These are phyloP conservation scores for Cercospora nicotianae DNA, from an alignment of 2,329 filamentous ascomycete species.

Conservation along the genomic window DNA sequence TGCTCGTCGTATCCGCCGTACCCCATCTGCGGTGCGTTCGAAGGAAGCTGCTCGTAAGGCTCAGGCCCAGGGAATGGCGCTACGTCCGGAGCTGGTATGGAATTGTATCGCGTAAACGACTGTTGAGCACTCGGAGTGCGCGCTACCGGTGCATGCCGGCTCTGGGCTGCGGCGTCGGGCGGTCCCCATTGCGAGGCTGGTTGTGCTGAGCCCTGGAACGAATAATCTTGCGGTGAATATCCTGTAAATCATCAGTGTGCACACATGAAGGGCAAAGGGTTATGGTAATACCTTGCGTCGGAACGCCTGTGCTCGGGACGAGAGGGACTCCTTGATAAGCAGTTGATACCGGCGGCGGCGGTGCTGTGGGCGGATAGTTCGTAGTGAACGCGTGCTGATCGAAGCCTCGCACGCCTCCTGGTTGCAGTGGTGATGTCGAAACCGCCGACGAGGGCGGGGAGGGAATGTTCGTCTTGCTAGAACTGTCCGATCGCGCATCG, in stretches of 20 bases:
- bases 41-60: constrained; percentile 7
- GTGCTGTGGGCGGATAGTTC: background rate
- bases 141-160: constrained; percentile 3
- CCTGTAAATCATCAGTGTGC: constrained; percentile 8
- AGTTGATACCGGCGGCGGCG: constrained; percentile 22
- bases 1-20: constrained; percentile 8
- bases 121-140: constrained; percentile 7
- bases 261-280: background rate
- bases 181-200: constrained; percentile 7
- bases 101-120: constrained; percentile 8
- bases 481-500: constrained; percentile 31
- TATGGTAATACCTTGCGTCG: constrained; percentile 13
- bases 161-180: constrained; percentile 7
- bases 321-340: constrained; percentile 23
- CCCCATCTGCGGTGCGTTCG: constrained; percentile 13
- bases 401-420: constrained; percentile 17
- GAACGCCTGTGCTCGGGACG: constrained; percentile 15
- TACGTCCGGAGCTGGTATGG: constrained; percentile 14
- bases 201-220: constrained; percentile 1
- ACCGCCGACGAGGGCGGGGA: constrained; percentile 33
- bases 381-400: constrained; percentile 12
- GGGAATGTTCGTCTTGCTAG: constrained; percentile 23
- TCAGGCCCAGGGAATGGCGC: constrained; percentile 17
- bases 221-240: constrained; percentile 13
- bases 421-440: constrained; percentile 30